phyloP scores from a whole-genome alignment of 306 rosid species.

The Lathyrus sativus region DNA sequence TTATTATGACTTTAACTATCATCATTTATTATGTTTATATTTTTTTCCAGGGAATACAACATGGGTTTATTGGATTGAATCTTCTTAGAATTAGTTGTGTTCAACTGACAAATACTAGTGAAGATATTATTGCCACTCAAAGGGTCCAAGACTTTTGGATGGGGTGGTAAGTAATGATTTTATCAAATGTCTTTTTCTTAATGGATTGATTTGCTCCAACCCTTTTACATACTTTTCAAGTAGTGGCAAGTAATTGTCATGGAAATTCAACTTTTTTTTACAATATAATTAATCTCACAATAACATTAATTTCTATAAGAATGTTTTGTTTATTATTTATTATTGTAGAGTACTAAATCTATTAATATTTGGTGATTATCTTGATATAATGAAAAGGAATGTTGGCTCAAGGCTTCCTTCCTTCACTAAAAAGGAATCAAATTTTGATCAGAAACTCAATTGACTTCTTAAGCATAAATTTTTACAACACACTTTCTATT shows the following conservation, averaged over 20 bases:
- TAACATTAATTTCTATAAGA: no score
- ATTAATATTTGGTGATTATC: conserved; percentile 66
- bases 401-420: conserved; percentile 65
- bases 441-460: conserved; percentile 50
- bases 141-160: conserved; percentile 52
- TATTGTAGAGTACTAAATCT: conserved; percentile 61
- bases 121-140: conserved; percentile 55
- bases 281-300: no score
- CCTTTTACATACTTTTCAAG: no score
- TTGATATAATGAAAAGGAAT: conserved; percentile 48
- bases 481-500: conserved; percentile 32
- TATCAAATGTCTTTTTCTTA: no score
- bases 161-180: conserved; percentile 55
- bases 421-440: conserved; percentile 54
- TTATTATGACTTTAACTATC: not conserved
- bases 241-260: no score
- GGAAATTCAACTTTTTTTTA: no score
- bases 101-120: conserved; percentile 49
- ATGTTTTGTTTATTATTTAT: conserved; percentile 1
- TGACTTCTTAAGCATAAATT: conserved; percentile 61
- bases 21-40: no score
- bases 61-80: conserved; percentile 65
- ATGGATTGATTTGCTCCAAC: no score
- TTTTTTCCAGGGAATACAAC: conserved; percentile 52
- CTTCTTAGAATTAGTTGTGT: conserved; percentile 35